A percentile compares a stretch with the other conserved stretches of the same genome.
Evolutionary conservation across 108 stramenopile genomes (phyloP).

Genomic region (Conticribra guillardii): DNA sequence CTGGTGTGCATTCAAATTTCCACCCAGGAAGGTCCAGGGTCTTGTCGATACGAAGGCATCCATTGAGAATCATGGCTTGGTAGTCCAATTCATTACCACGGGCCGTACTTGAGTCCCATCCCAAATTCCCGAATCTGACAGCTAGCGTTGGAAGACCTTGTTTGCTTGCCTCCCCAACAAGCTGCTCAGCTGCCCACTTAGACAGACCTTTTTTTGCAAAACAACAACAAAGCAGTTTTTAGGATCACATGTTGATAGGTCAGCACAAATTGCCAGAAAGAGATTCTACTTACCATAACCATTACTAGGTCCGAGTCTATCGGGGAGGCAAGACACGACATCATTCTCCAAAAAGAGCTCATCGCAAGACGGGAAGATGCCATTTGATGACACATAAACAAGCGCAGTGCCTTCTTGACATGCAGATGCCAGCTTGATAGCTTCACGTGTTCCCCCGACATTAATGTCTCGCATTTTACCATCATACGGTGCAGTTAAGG

Average conservation of each 20-base stretch:
- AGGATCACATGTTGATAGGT: neutral
- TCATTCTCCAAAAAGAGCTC: conserved; percentile 43
- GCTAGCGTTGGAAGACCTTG: conserved; percentile 70
- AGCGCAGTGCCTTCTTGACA: conserved; percentile 71
- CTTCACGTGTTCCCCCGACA: conserved; percentile 77
- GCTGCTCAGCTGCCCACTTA: conserved; percentile 83
- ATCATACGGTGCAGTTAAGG: conserved; percentile 71
- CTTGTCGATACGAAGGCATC: conserved; percentile 42
- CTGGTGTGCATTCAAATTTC: conserved; percentile 74
- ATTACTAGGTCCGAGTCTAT: conserved; percentile 52
- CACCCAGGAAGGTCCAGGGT: conserved; percentile 44
- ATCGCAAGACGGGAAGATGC: conserved; percentile 67
- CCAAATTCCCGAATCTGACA: conserved; percentile 78
- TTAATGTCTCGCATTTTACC: conserved; percentile 66
- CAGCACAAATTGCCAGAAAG: no score
- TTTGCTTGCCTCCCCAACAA: conserved; percentile 59
- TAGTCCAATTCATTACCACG: conserved; percentile 71
- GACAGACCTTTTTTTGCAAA: conserved; percentile 42
- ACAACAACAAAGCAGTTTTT: neutral
- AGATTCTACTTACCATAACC: conserved; percentile 52
- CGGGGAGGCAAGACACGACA: conserved; percentile 33
- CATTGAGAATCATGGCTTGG: conserved; percentile 67
- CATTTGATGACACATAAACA: conserved; percentile 72
- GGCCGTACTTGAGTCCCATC: conserved; percentile 56
- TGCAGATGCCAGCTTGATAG: conserved; percentile 67